Base-by-base conservation (phyloP, 768 basidiomycete species). In the Paxillus ammoniavirescens region DNA sequence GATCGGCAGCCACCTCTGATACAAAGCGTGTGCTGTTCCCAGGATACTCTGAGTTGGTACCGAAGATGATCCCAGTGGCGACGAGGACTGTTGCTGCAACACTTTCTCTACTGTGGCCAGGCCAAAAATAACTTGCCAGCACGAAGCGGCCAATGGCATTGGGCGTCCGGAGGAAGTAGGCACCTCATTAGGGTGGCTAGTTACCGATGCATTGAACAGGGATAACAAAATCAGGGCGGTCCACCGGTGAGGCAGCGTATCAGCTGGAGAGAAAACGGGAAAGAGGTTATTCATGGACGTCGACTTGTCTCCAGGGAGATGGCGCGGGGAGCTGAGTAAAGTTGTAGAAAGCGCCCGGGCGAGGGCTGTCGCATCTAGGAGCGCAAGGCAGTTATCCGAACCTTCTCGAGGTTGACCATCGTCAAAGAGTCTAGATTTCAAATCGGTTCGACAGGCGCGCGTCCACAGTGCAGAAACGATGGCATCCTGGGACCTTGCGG, bases 101-200 rank as follows among this genome's bases (percentile, higher is more conserved):
- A 65, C 58, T 42, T 66, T 69, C 31, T 78, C 72, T 43, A 81
- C 18, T 13, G 63, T 66, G 15, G 73, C 72, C 35, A 82, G 61
- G 13, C 72, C 69, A 55, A 77, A 72, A 5, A 80, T 65, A 4
- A 73, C 69, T 31, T 70, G 69, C 82, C 81, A 82, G 15, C 57
- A 53, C 18, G 49, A 47, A 6, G 26, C 30, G 9, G 55, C 53
- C 23, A 37, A 48, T 26, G 66, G 44, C 18, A 50, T 47, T 13
- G 37, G 8, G 36, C 35, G 43, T 17, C 53, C 38, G 52, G 30
- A 35, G 18, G 54, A 33, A 42, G 47, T 55, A 0, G 42, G 35
- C 8, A 26, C 38, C 37, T 5, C 42, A 5, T 46, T 38, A 4
- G 37, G n/a, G 28, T 30, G 33, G 8, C 15, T 21, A 2, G 9